These are phyloP conservation scores for Aspergillus sp. DNA, from an alignment of 2,329 filamentous ascomycete genomes.

Conservation along the genomic window DNA sequence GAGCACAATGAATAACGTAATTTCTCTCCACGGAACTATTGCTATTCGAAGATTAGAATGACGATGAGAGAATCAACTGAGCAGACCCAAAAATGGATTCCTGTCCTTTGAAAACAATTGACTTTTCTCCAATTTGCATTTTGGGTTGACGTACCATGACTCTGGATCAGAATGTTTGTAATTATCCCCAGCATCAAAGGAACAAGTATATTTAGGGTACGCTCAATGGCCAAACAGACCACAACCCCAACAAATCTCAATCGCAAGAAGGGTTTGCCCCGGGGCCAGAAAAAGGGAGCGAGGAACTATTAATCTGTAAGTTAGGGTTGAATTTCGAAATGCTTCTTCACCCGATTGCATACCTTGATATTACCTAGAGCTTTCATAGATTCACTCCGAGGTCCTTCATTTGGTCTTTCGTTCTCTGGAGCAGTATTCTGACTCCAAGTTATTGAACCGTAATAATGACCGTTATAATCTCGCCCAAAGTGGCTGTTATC, in stretches of 20 bases:
- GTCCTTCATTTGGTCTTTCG: background rate
- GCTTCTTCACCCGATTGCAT: background rate
- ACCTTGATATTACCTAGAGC: constrained; percentile 1
- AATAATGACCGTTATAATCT: constrained; percentile 35
- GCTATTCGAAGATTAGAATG: constrained; percentile 9
- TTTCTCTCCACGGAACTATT: constrained; percentile 49
- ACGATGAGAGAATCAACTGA: background rate
- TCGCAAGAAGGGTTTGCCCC: constrained; percentile 61
- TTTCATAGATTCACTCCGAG: background rate
- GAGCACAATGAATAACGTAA: constrained; percentile 48
- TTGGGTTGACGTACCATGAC: constrained; percentile 31
- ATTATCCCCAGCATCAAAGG: constrained; percentile 79
- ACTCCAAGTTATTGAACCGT: constrained; percentile 10
- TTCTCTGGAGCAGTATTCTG: background rate
- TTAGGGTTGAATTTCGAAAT: background rate
- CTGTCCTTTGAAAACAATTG: background rate
- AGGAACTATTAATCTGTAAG: constrained; percentile 52
- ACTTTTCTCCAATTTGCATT: constrained; percentile 3
- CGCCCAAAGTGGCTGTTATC: constrained; percentile 7
- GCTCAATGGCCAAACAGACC: constrained; percentile 63
- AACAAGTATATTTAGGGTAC: constrained; percentile 69
- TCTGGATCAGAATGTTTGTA: constrained; percentile 60
- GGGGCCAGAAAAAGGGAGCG: constrained; percentile 74
- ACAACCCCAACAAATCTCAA: constrained; percentile 63
- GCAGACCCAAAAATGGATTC: background rate